phyloP scores from a whole-genome alignment of 2,329 filamentous ascomycete species.

The Botrytis squamosa region DNA sequence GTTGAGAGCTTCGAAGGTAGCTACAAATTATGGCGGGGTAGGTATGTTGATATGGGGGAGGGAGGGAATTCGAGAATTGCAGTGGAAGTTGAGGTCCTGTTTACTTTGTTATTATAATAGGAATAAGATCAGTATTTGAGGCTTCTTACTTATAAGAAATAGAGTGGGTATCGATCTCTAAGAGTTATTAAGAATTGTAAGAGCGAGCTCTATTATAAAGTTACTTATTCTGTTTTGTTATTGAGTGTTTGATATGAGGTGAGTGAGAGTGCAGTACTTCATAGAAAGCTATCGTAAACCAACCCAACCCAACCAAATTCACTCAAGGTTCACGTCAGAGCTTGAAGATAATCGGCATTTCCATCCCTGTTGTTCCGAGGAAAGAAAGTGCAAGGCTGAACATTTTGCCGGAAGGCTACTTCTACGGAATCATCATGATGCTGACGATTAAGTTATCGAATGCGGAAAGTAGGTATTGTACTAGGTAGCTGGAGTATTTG shows the following conservation, averaged over 20 bases:
- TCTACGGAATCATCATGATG: not conserved
- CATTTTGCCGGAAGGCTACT: not conserved
- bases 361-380: slow-evolving; percentile 8
- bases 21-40: not conserved
- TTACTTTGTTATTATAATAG: not conserved
- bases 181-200: not conserved
- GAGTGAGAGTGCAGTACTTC: not conserved
- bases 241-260: slow-evolving; percentile 13
- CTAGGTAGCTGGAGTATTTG: too few species aligned
- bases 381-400: slow-evolving; percentile 9
- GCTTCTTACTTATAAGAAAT: not conserved
- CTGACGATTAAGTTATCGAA: not conserved
- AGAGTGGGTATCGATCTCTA: not conserved
- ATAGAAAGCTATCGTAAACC: not conserved
- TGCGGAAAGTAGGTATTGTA: not conserved
- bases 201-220: not conserved
- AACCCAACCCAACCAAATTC: not conserved
- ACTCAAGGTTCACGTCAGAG: slow-evolving; percentile 3
- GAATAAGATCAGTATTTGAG: not conserved
- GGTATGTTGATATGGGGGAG: slow-evolving; percentile 9
- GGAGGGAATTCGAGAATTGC: not conserved
- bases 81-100: not conserved
- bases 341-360: not conserved
- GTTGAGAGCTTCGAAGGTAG: slow-evolving; percentile 16
- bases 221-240: not conserved